Base-by-base conservation (phyloP, 257 asterid genomes). In the Przewalskia tangutica region DNA sequence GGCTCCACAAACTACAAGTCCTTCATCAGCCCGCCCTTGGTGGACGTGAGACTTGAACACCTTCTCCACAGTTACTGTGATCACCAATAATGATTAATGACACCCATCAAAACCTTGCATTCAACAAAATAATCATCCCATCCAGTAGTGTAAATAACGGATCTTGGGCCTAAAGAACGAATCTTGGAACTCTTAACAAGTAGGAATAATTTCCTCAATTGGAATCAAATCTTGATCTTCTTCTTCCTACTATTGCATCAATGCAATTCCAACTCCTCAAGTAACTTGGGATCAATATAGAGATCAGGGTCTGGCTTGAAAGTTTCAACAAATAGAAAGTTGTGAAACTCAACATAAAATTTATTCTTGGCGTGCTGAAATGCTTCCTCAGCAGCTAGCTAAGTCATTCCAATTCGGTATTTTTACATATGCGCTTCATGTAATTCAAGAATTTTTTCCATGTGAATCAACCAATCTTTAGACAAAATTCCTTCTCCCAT, bases 401-500 rank as follows among this genome's bases (percentile, higher is more conserved):
- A 77, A 65, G 18, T 86, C 86, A 17, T 88, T 27, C 88, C 88
- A 84, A 17, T 48, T 54, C 54, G 82, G 4, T 48, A 82, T 27
- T 16, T 50, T 53, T 82, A 13, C 14, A 4, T 2, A 54, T 34
- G 18, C 9, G 13, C 54, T 65, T 23, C 40, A 86, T 81, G 12
- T 78, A 81, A 77, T 76, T 46, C 20, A 84, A 13, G 51, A 84
- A 84, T 1, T 84, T 60, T 5, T 75, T 20, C 89, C 88, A 84
- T 7, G 32, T 3, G 65, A 83, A 82, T 65, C 20, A 14, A 32
- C 87, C 86, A 0, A 12, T 55, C 60, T 73, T 59, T 42, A 82
- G n/a, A 53, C 79, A 68, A 27, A 86, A 86, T 6, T 86, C 82
- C 66, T 78, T 83, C 46, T 88, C 88, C 88, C 88, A 88, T 17